Evolutionary conservation across 768 basidiomycete genomes (phyloP).

Genomic region (Phylloporus arenicola): DNA sequence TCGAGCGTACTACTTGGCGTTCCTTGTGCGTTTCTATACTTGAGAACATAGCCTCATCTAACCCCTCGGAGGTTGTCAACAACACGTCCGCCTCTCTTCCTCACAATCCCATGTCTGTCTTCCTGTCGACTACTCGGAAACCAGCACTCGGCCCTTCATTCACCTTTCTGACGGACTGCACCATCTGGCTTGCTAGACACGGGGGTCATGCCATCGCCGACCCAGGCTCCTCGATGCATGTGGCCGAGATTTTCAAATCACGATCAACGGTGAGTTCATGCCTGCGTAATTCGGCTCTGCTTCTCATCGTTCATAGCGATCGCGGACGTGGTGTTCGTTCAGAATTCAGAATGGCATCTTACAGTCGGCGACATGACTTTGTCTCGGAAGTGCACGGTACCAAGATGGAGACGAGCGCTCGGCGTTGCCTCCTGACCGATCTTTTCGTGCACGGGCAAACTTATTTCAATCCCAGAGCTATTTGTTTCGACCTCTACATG

Average conservation of each 20-base stretch:
- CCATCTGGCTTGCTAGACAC: constrained; percentile 56
- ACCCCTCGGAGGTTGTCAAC: constrained; percentile 52
- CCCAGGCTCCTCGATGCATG: constrained; percentile 22
- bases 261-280: constrained; percentile 32
- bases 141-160: constrained; percentile 77
- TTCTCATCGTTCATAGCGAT: constrained; percentile 27
- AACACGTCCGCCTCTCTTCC: constrained; percentile 37
- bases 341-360: constrained; percentile 32
- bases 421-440: not conserved
- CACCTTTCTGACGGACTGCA: constrained; percentile 64
- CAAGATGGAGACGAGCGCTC: not conserved
- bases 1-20: constrained; percentile 37
- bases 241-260: constrained; percentile 41
- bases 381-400: too few species aligned
- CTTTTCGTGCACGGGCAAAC: not conserved
- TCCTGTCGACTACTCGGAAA: constrained; percentile 42
- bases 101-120: constrained; percentile 31
- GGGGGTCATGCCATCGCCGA: constrained; percentile 12
- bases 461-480: not conserved
- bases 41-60: not conserved
- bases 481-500: not conserved
- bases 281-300: not conserved
- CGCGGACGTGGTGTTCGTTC: constrained; percentile 38
- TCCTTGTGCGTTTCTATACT: constrained; percentile 44
- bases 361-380: constrained; percentile 6